Conservation (phyloP, 225 moss, liverwort and hornwort genomes). For the Sphagnum tenellum region DNA sequence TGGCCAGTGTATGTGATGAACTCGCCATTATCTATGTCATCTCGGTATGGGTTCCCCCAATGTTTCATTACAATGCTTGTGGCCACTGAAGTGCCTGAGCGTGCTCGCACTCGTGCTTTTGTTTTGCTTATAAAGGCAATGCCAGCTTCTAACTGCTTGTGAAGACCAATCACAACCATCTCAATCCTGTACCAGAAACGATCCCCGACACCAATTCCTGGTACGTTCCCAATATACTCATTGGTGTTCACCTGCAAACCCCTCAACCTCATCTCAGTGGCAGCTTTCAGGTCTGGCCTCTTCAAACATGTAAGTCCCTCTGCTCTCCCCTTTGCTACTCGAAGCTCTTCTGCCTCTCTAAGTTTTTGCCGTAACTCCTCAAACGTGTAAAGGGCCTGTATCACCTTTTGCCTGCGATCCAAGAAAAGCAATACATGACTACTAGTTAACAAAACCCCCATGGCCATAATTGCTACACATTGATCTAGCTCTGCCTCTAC, state of each 20-base stretch:
- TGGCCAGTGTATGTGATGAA: slow-evolving; percentile 9
- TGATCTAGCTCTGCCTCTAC: too few species aligned
- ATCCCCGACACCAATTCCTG: slow-evolving; percentile 6
- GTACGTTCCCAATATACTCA: slow-evolving; percentile 4
- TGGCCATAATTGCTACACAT: too few species aligned
- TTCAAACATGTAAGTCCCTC: background rate
- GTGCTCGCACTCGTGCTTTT: background rate
- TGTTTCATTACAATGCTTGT: slow-evolving; percentile 13
- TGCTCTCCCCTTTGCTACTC: slow-evolving; percentile 1
- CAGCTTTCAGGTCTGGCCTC: slow-evolving; percentile 4
- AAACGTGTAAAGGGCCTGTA: slow-evolving; percentile 6
- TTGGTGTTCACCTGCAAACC: slow-evolving; percentile 2
- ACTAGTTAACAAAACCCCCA: background rate
- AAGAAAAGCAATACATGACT: background rate
- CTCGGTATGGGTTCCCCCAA: slow-evolving; percentile 2
- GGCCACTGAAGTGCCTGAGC: slow-evolving; percentile 3
- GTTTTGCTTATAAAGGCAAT: slow-evolving; percentile 9
- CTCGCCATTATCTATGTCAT: slow-evolving; percentile 7
- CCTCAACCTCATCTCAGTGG: slow-evolving; percentile 1
- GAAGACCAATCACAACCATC: slow-evolving; percentile 10
- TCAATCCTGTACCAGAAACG: slow-evolving; percentile 7
- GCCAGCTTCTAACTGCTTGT: slow-evolving; percentile 4
- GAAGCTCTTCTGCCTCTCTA: background rate
- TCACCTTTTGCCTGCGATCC: slow-evolving; percentile 3
- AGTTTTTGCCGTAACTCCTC: slow-evolving; percentile 5